These are phyloP conservation scores for Pseudonectria buxi DNA, from an alignment of 2,329 filamentous ascomycete species.

Conservation along the genomic window DNA sequence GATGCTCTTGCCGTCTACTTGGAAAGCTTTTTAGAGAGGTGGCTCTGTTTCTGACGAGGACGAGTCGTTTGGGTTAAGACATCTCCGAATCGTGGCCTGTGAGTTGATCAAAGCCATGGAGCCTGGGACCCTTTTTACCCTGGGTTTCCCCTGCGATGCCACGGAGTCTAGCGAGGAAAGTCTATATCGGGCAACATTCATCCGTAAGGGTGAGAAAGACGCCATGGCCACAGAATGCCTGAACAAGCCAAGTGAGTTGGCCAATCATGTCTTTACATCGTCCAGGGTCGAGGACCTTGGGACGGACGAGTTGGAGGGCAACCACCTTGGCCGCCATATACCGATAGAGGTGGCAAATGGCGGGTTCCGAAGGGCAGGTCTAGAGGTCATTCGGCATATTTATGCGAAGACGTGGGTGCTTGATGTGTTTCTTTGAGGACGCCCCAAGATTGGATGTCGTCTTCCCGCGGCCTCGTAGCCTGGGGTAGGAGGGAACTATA, in stretches of 20 bases:
- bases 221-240: background rate
- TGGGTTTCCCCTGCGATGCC: slow-evolving; percentile 11
- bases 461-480: slow-evolving; percentile 17
- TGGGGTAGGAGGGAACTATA: too few species aligned
- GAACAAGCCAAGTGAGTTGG: background rate
- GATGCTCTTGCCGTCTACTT: slow-evolving; percentile 3
- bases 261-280: slow-evolving; percentile 12
- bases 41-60: background rate
- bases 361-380: background rate
- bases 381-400: slow-evolving; percentile 5
- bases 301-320: slow-evolving; percentile 9
- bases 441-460: slow-evolving; percentile 8
- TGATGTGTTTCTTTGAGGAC: slow-evolving; percentile 17
- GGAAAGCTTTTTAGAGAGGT: slow-evolving; percentile 8
- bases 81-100: slow-evolving; percentile 12
- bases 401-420: slow-evolving; percentile 14
- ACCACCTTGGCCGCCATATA: slow-evolving; percentile 17
- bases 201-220: background rate
- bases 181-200: slow-evolving; percentile 11
- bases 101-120: slow-evolving; percentile 15
- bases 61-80: slow-evolving; percentile 8
- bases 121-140: slow-evolving; percentile 3
- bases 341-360: slow-evolving; percentile 11
- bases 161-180: background rate
- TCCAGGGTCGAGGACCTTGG: slow-evolving; percentile 7